These are phyloP conservation scores for Trifolium repens DNA, from an alignment of 306 rosid genomes.

Conservation along the genomic window DNA sequence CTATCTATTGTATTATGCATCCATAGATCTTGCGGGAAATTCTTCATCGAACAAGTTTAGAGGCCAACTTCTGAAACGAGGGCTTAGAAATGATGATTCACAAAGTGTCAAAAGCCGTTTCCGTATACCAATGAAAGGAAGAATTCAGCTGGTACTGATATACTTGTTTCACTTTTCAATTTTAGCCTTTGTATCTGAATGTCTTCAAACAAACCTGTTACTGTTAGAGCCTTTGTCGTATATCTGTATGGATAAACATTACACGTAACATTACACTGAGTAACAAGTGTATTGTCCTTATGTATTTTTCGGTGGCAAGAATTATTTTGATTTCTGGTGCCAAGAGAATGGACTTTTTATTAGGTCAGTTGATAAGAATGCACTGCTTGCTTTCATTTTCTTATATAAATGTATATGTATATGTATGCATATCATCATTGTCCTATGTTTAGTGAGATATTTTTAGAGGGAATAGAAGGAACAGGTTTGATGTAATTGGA, in stretches of 20 bases:
- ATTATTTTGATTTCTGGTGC: neutral
- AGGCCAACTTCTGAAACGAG: constrained; percentile 64
- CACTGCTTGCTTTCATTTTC: neutral
- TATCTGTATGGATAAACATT: neutral
- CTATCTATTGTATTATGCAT: constrained; percentile 82
- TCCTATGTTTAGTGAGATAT: neutral
- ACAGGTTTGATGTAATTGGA: too few relatives aligned
- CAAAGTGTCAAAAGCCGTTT: constrained; percentile 74
- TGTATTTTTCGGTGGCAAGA: neutral
- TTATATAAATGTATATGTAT: neutral
- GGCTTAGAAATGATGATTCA: constrained; percentile 65
- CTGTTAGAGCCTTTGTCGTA: constrained; percentile 24
- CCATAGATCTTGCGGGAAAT: constrained; percentile 72
- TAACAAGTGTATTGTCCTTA: neutral
- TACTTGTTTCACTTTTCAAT: constrained; percentile 34
- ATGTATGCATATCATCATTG: neutral
- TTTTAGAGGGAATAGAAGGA: neutral
- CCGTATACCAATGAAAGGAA: constrained; percentile 93
- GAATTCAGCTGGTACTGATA: constrained; percentile 83
- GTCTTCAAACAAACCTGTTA: constrained; percentile 17
- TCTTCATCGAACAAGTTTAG: constrained; percentile 59
- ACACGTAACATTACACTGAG: neutral
- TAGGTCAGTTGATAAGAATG: neutral
- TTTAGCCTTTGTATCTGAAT: constrained; percentile 41
- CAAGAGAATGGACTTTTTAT: neutral